These are phyloP conservation scores for Didymella segeticola DNA, from an alignment of 2,329 filamentous ascomycete species.

Conservation along the genomic window DNA sequence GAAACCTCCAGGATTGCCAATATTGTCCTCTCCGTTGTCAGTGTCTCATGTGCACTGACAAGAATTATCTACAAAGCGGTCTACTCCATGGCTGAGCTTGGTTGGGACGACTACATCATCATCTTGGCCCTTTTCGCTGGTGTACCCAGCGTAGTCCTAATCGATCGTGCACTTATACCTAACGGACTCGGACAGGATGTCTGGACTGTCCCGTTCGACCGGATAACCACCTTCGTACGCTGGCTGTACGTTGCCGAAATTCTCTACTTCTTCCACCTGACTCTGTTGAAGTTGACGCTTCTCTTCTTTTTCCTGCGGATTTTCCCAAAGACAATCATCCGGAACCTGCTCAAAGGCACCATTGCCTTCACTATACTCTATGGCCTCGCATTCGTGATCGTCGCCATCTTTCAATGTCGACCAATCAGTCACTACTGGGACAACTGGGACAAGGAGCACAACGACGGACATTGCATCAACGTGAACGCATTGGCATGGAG, in stretches of 20 bases:
- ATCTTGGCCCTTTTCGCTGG: constrained; percentile 29
- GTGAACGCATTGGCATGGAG: constrained; percentile 43
- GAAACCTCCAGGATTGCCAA: constrained; percentile 42
- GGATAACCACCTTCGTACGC: constrained; percentile 54
- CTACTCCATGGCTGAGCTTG: constrained; percentile 44
- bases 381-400: constrained; percentile 28
- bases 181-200: constrained; percentile 60
- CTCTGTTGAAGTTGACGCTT: constrained; percentile 36
- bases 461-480: constrained; percentile 44
- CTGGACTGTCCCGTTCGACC: constrained; percentile 55
- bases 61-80: constrained; percentile 49
- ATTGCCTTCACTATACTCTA: constrained; percentile 34
- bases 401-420: constrained; percentile 41
- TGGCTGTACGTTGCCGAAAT: constrained; percentile 43
- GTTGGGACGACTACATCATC: constrained; percentile 50
- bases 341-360: constrained; percentile 25
- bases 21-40: constrained; percentile 44
- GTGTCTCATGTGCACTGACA: constrained; percentile 43
- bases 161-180: constrained; percentile 22
- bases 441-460: constrained; percentile 34
- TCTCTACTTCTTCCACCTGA: constrained; percentile 43
- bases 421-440: constrained; percentile 45
- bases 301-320: constrained; percentile 41
- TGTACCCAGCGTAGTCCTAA: constrained; percentile 37
- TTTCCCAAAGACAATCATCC: constrained; percentile 31